Evolutionary conservation across 1,284 basidiomycete species (phyloP), one percentile per base, ranked within the genome.

Genomic region (Agroathelia rolfsii): DNA sequence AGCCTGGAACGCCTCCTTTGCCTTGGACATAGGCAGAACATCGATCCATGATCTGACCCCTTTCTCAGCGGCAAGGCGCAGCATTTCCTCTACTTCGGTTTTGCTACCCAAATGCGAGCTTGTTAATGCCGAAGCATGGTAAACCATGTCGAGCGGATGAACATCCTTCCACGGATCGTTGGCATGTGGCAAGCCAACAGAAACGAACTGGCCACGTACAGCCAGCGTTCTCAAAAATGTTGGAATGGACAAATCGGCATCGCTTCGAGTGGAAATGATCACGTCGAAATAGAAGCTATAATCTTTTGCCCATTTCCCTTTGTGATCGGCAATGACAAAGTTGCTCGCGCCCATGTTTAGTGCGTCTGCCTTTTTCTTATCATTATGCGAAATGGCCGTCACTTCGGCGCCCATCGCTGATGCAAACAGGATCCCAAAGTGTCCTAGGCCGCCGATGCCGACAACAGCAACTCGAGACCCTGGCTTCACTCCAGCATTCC

Each of bases 401-500:
- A 79, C 72, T 34, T 79, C 69, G 3, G 73, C 70, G 4, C 73
- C 74, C 31, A 77, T 52, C 6, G 73, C 72, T 28, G 59, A 58
- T 13, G 66, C 72, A 43, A 76, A 76, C 38, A 73, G 60, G 24
- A 76, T 60, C 30, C 64, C 73, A 41, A 64, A 66, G 47, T 73
- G 69, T 7, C 69, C 68, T 12, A 78, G 55, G 23, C 75, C 76
- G 31, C 76, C 76, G 28, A 78, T 65, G 26, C 79, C 77, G 44
- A 78, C 59, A 30, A 84, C 59, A 23, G 73, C 80, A 37, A 83
- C 76, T 40, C 68, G 70, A n/a, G n/a, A n/a, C 14, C 76, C 78
- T n/a, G n/a, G n/a, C n/a, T n/a, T n/a, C n/a, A n/a, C n/a, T n/a
- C n/a, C n/a, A n/a, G 71, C 70, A 52, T 78, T 70, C 28, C 71